Conservation (phyloP, 805 yeast genomes). For the Pichia eremophila region DNA sequence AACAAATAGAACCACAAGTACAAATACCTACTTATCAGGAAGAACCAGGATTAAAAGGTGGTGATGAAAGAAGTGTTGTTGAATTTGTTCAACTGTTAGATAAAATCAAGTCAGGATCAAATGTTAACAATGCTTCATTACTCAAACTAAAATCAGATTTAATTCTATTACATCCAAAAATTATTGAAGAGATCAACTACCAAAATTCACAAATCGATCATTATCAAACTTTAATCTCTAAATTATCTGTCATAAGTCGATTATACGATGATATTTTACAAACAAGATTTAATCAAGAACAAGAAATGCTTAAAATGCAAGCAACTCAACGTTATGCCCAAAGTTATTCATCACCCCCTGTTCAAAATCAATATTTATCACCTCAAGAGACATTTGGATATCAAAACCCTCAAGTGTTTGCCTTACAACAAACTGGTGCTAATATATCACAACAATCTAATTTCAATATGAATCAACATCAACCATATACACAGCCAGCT, state of each 20-base stretch:
- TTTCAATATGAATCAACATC: not conserved
- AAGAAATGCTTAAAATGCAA: constrained; percentile 7
- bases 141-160: constrained; percentile 53
- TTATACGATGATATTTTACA: constrained; percentile 74
- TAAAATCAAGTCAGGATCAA: constrained; percentile 24
- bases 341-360: not conserved
- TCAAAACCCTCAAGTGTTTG: too few relatives aligned
- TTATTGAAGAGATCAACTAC: constrained; percentile 45
- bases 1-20: not conserved
- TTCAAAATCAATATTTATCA: not conserved
- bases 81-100: constrained; percentile 62
- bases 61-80: constrained; percentile 63
- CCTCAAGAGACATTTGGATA: not conserved
- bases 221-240: constrained; percentile 65
- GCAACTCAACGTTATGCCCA: not conserved
- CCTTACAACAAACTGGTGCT: too few relatives aligned
- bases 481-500: not conserved
- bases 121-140: constrained; percentile 39
- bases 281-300: constrained; percentile 29
- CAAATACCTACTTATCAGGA: not conserved
- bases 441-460: too few relatives aligned
- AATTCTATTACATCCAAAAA: constrained; percentile 55
- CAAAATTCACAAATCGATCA: constrained; percentile 53
- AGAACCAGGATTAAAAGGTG: constrained; percentile 32
- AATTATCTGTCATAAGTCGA: constrained; percentile 64